These are phyloP conservation scores for Termitomyces bulborhizus DNA, from an alignment of 768 basidiomycete species.

Conservation along the genomic window DNA sequence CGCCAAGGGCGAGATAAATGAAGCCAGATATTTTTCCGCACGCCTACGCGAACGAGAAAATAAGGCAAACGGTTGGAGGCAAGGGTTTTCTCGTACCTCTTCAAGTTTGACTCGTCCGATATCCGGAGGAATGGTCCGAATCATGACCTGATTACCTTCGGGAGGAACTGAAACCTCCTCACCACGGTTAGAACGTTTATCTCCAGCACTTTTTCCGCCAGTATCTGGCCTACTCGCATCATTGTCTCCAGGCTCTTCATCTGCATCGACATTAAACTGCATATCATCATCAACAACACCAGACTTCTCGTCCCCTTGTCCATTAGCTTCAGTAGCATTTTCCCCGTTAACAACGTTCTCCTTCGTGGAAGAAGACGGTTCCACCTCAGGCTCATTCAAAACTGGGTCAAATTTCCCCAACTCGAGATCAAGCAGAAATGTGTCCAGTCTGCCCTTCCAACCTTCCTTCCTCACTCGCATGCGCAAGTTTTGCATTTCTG, in stretches of 20 bases:
- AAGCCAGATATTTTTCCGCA: constrained; percentile 76
- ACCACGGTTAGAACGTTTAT: constrained; percentile 49
- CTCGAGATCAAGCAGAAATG: constrained; percentile 77
- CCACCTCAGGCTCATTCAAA: constrained; percentile 53
- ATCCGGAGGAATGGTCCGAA: constrained; percentile 90
- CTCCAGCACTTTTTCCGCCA: constrained; percentile 47
- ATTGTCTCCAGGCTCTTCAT: constrained; percentile 64
- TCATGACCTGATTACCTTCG: constrained; percentile 90
- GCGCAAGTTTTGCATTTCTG: constrained; percentile 67
- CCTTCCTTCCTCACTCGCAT: constrained; percentile 78
- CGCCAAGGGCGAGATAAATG: constrained; percentile 84
- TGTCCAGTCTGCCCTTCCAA: constrained; percentile 67
- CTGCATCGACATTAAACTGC: constrained; percentile 65
- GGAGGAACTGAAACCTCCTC: constrained; percentile 69
- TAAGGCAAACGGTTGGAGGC: constrained; percentile 3
- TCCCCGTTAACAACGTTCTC: constrained; percentile 44
- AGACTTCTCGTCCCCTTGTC: constrained; percentile 48
- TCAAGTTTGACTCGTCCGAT: constrained; percentile 87
- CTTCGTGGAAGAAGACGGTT: constrained; percentile 45
- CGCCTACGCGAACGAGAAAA: constrained; percentile 39
- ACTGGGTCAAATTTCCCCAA: constrained; percentile 83
- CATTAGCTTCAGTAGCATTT: constrained; percentile 30
- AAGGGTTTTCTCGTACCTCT: constrained; percentile 48
- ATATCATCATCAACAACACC: constrained; percentile 60
- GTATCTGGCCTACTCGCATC: constrained; percentile 47